Evolutionary conservation across 2,329 filamentous ascomycete species (phyloP).

Genomic region (Diaporthe ampelina): DNA sequence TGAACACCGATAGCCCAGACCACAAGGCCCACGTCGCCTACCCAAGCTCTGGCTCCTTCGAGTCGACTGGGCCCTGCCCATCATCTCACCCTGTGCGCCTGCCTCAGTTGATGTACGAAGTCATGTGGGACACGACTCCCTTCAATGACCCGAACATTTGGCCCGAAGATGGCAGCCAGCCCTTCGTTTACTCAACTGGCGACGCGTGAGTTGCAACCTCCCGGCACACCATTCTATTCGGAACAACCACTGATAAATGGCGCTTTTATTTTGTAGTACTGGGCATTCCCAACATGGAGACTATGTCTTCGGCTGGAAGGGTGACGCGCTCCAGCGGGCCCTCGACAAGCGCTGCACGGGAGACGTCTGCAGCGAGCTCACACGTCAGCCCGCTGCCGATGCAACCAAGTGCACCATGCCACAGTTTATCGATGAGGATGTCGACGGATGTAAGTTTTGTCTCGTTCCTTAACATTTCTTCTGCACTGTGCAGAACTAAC

Average conservation of each 20-base stretch:
- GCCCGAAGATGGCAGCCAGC: slow-evolving; percentile 45
- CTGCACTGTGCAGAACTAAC: background rate
- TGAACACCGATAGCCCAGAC: slow-evolving; percentile 61
- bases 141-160: slow-evolving; percentile 52
- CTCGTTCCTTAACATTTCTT: background rate
- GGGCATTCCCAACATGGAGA: slow-evolving; percentile 42
- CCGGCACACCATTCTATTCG: background rate
- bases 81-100: slow-evolving; percentile 58
- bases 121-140: slow-evolving; percentile 58
- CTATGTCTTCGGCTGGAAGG: slow-evolving; percentile 43
- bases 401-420: slow-evolving; percentile 44
- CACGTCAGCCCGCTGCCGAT: slow-evolving; percentile 44
- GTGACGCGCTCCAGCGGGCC: slow-evolving; percentile 46
- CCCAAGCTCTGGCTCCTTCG: slow-evolving; percentile 52
- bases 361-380: slow-evolving; percentile 43
- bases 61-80: slow-evolving; percentile 53
- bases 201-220: slow-evolving; percentile 43
- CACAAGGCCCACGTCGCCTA: slow-evolving; percentile 61
- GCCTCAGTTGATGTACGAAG: slow-evolving; percentile 61
- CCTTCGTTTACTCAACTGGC: slow-evolving; percentile 48
- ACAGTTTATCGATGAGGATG: slow-evolving; percentile 44
- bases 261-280: background rate
- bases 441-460: slow-evolving; percentile 45
- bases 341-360: slow-evolving; percentile 46
- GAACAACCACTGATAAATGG: background rate